Conservation (phyloP, 495 filamentous ascomycete genomes). For the Tuber microsphaerosporum region DNA sequence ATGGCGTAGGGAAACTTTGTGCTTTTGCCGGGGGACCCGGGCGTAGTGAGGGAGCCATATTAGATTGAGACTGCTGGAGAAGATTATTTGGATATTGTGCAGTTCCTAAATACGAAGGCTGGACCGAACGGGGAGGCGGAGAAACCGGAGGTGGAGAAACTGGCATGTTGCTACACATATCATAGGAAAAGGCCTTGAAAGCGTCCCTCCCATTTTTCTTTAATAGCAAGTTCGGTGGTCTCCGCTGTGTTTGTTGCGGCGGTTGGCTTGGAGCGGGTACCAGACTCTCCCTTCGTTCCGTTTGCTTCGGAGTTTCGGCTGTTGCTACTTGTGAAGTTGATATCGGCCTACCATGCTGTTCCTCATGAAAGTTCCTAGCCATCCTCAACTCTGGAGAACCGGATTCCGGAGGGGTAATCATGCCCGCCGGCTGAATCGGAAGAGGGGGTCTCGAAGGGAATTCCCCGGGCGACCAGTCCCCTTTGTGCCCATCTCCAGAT, state of each 20-base stretch:
- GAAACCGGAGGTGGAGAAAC: slow-evolving; percentile 27
- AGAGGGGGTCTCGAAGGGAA: slow-evolving; percentile 21
- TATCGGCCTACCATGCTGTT: slow-evolving; percentile 9
- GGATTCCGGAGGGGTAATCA: slow-evolving; percentile 26
- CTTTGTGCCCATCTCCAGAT: slow-evolving; percentile 12
- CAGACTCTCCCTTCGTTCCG: background rate
- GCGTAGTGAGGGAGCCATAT: slow-evolving; percentile 8
- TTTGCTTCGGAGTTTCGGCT: background rate
- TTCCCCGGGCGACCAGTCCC: slow-evolving; percentile 23
- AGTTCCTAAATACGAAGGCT: slow-evolving; percentile 21
- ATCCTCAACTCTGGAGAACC: slow-evolving; percentile 25
- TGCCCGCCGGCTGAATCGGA: slow-evolving; percentile 9
- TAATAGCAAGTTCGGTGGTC: slow-evolving; percentile 18
- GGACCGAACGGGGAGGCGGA: slow-evolving; percentile 25
- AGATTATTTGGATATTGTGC: slow-evolving; percentile 31
- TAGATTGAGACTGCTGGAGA: slow-evolving; percentile 9
- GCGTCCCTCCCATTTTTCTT: slow-evolving; percentile 23
- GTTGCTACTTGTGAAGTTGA: slow-evolving; percentile 16
- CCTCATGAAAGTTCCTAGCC: slow-evolving; percentile 11
- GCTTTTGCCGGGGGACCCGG: background rate
- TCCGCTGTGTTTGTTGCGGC: slow-evolving; percentile 16
- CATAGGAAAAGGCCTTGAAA: slow-evolving; percentile 34
- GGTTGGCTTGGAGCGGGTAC: slow-evolving; percentile 12
- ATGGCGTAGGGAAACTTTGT: slow-evolving; percentile 22
- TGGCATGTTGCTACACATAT: slow-evolving; percentile 28